Base-by-base conservation (phyloP, 768 basidiomycete species). In the Albatrellus ellisii region DNA sequence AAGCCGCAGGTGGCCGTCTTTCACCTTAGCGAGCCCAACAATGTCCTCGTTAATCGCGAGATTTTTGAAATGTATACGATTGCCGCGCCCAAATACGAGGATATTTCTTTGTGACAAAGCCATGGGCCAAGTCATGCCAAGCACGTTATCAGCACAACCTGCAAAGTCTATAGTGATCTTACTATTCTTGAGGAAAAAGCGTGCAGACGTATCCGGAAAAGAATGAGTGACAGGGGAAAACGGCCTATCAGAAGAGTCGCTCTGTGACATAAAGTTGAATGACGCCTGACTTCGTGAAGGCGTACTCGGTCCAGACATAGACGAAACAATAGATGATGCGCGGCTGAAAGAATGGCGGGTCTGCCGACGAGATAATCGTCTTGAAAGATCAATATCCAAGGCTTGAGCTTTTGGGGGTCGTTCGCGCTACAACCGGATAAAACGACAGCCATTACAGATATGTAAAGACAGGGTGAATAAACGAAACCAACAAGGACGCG, bases 1-100 rank as follows among this genome's bases (percentile, higher is more conserved):
- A 4, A 67, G 56, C 15, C 59, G 60, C 42, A 75, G 49, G 28
- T 64, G 58, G 39, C 56, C 62, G 18, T 69, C 70, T 28, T 61
- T 57, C 14, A 75, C 51, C 49, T 70, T 71, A 55, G 67, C 71
- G 15, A 77, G 50, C 53, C 74, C 73, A 21, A 62, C 62, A 7
- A 70, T 62, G 31, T 72, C 69, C 29, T 56, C 55, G 42, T 51
- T 52, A 24, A 49, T 46, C 7, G 50, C 31, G 29, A 73, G 54
- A 47, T 66, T 68, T 53, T 72, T 73, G 57, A 59, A 67, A 48
- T 75, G 64, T 10, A 78, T 64, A 11, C 76, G 62, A 50, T 75
- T 75, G 6, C 68, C 69, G 3, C 73, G 69, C 26, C 64, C 66
- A 51, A 73, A 73, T 44, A 69, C 68, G 15, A 73, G 52, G 4